phyloP scores from a whole-genome alignment of 257 asterid genomes.

The Gentiana straminea region DNA sequence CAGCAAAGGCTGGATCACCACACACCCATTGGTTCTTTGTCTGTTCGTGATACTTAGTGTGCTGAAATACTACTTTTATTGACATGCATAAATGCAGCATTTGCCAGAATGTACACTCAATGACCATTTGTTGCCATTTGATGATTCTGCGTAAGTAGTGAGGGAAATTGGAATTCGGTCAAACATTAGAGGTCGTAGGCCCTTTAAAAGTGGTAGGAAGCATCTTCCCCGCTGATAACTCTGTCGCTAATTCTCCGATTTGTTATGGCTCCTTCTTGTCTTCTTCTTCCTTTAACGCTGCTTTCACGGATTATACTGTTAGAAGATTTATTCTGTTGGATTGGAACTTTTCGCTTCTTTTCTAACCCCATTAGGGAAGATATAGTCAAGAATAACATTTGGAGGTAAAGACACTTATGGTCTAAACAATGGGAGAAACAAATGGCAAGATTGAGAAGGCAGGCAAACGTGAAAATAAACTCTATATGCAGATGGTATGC shows the following conservation, averaged over 20 bases:
- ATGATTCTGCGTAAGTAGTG: slow-evolving; percentile 85
- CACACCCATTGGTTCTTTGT: slow-evolving; percentile 99
- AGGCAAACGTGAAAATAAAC: too few species aligned
- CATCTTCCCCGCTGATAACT: slow-evolving; percentile 33
- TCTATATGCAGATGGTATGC: too few species aligned
- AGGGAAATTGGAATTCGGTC: slow-evolving; percentile 64
- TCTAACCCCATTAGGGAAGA: too few species aligned
- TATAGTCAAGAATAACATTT: too few species aligned
- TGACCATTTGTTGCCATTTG: slow-evolving; percentile 99
- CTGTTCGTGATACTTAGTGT: slow-evolving; percentile 96
- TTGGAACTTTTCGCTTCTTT: background rate
- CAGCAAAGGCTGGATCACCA: slow-evolving; percentile 98
- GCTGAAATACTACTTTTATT: slow-evolving; percentile 97
- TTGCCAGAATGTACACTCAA: slow-evolving; percentile 98
- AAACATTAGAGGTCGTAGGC: slow-evolving; percentile 53
- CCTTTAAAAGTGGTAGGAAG: slow-evolving; percentile 80
- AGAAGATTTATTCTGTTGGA: background rate
- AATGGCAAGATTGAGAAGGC: too few species aligned
- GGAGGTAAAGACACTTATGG: too few species aligned
- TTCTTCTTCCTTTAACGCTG: background rate
- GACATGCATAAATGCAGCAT: slow-evolving; percentile 96
- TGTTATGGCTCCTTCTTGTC: background rate
- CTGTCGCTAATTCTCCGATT: slow-evolving; percentile 1
- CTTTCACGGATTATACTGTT: too few species aligned
- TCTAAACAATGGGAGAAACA: too few species aligned